Evolutionary conservation across 177 flowering plant genomes (phyloP).

Genomic region (Vitis hybrid): DNA sequence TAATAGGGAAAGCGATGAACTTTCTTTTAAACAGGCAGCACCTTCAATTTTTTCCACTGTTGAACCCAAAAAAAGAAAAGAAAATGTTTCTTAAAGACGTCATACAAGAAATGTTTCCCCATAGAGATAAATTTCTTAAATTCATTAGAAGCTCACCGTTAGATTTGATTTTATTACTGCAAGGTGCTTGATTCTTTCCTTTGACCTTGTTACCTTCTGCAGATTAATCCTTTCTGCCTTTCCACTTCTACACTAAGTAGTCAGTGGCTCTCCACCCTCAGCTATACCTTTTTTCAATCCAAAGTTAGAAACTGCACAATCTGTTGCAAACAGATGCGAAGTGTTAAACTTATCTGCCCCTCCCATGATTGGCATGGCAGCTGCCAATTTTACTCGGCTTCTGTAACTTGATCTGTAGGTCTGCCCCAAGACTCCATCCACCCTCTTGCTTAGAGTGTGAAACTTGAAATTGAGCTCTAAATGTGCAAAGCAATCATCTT

Average conservation of each 20-base stretch:
- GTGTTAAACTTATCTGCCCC: constrained; percentile 20
- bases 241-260: not conserved
- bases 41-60: no score
- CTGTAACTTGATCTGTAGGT: constrained; percentile 20
- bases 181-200: not conserved
- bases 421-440: constrained; percentile 36
- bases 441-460: constrained; percentile 8
- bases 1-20: no score
- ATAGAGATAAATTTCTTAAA: not conserved
- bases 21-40: no score
- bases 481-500: constrained; percentile 35
- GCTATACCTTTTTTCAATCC: not conserved
- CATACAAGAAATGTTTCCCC: not conserved
- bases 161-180: constrained; percentile 3
- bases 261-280: not conserved
- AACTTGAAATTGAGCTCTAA: constrained; percentile 35
- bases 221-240: constrained; percentile 2
- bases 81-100: not conserved
- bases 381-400: constrained; percentile 25
- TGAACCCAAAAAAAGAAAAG: no score
- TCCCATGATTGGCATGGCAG: constrained; percentile 28
- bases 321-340: constrained; percentile 26
- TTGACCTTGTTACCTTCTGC: constrained; percentile 4
- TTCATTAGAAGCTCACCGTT: not conserved
- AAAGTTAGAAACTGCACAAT: constrained; percentile 24